Conservation (phyloP, 139 green algal genomes). For the Coccomyxa sp. region DNA sequence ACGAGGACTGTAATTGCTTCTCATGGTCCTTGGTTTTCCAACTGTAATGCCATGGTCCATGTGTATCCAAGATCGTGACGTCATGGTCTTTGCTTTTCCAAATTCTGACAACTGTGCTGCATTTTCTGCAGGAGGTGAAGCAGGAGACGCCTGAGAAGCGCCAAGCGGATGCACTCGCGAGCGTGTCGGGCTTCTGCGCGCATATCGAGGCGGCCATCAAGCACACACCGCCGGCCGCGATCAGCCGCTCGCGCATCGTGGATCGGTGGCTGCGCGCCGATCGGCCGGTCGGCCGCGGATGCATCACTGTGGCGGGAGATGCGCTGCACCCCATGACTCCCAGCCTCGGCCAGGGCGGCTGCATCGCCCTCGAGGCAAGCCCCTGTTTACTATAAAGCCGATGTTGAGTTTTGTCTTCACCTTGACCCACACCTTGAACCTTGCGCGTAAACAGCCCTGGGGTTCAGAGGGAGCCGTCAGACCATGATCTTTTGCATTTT, state of each 20-base stretch:
- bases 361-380: slow-evolving; percentile 42
- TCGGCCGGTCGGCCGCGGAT: slow-evolving; percentile 11
- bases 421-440: background rate
- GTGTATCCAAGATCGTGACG: too few relatives aligned
- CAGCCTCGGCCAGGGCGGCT: slow-evolving; percentile 59
- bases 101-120: too few relatives aligned
- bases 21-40: too few relatives aligned
- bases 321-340: slow-evolving; percentile 77
- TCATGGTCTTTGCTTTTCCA: too few relatives aligned
- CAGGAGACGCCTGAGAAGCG: background rate
- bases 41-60: too few relatives aligned
- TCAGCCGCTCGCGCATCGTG: slow-evolving; percentile 19
- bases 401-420: background rate
- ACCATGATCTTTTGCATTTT: background rate
- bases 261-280: slow-evolving; percentile 15
- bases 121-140: background rate
- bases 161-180: background rate
- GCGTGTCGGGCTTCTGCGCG: background rate
- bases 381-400: background rate
- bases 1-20: too few relatives aligned
- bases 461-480: too few relatives aligned
- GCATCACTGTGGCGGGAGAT: slow-evolving; percentile 59
- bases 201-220: slow-evolving; percentile 18
- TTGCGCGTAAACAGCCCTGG: background rate
- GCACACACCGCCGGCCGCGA: slow-evolving; percentile 26